Base-by-base conservation (phyloP, 306 rosid genomes). In the Echinosophora koreensis region DNA sequence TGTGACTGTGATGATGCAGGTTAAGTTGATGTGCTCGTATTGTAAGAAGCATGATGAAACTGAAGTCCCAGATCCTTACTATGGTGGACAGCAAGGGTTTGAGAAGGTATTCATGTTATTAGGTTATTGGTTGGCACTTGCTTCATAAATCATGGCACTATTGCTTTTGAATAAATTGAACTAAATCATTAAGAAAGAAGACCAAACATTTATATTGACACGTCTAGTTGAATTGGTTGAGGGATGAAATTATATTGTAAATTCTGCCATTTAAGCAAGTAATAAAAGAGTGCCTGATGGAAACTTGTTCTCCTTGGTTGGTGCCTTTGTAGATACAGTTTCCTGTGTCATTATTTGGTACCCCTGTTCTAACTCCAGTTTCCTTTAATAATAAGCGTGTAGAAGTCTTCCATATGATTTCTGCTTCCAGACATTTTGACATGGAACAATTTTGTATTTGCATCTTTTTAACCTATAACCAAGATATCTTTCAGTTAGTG, bases 1-100 rank as follows among this genome's bases (percentile, higher is more conserved):
- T 55, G 13, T 41, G 55, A 64, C 17, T 73, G 17, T 61, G 67
- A 42, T 70, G 66, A 18, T 80, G 80, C 86, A 90, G 98, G 93
- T 94, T 64, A 92, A 88, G 75, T 87, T 94, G 82, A 90, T 94
- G 95, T 94, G 95, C 79, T 92, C 97, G 6, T 94, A 88, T 79
- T 94, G 98, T 71, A 89, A 83, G 81, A 83, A 80, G 76, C 97
- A 89, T 3, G 82, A 88, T 60, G 93, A 90, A 88, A 87, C 87
- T 66, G 97, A 94, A 86, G 96, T 92, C 38, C 98, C 98, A 0
- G 98, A 94, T 84, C 98, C 98, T 60, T 94, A 92, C 79, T 92
- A 85, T 79, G 98, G 97, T 12, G 97, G 97, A 52, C 84, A 86
- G 5, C 92, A 92, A 69, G 97, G 97, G 69, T 94, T 94, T 78